phyloP scores from a whole-genome alignment of 2,329 filamentous ascomycete species.

The Exophiala spinifera region DNA sequence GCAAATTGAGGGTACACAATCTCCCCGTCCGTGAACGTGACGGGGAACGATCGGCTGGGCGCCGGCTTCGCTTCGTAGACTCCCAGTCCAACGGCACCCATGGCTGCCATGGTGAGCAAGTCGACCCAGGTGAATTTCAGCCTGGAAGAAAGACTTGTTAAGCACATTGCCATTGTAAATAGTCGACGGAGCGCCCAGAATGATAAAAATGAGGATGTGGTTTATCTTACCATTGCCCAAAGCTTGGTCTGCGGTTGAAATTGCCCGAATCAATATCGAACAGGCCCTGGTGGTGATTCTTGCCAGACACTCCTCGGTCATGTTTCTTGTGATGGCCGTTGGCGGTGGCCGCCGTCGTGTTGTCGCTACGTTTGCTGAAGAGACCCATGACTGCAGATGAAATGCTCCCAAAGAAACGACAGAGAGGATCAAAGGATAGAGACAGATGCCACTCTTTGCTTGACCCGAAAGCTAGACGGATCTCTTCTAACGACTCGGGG shows the following conservation, averaged over 20 bases:
- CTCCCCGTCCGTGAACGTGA: conserved; percentile 64
- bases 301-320: neutral
- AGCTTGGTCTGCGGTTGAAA: conserved; percentile 55
- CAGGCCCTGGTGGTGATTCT: conserved; percentile 1
- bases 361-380: conserved; percentile 14
- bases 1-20: conserved; percentile 69
- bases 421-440: too few species aligned
- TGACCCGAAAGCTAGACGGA: too few species aligned
- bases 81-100: conserved; percentile 66
- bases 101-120: conserved; percentile 62
- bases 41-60: conserved; percentile 65
- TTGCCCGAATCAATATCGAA: conserved; percentile 31
- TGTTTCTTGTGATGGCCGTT: conserved; percentile 6
- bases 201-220: neutral
- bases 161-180: neutral
- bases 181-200: neutral
- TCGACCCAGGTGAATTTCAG: conserved; percentile 61
- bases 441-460: too few species aligned
- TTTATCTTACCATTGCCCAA: conserved; percentile 61
- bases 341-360: neutral
- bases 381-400: conserved; percentile 18
- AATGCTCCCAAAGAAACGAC: neutral
- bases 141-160: conserved; percentile 11
- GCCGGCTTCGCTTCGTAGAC: conserved; percentile 60
- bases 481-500: too few species aligned